Base-by-base conservation (phyloP, 345 rosid genomes). In the Linum tenue region DNA sequence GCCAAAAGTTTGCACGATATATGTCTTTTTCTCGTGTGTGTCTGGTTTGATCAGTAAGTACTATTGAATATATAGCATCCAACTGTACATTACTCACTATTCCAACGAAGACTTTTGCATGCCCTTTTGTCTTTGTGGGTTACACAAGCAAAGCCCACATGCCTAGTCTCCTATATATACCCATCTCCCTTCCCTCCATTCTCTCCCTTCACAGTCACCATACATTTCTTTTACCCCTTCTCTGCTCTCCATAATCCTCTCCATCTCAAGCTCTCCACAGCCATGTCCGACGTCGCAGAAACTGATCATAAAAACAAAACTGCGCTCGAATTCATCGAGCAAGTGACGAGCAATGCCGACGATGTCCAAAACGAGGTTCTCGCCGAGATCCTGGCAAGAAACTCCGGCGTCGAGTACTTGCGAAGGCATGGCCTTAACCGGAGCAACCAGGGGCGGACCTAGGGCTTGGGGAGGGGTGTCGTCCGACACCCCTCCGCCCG, bases 371-470 rank as follows among this genome's bases (percentile, higher is more conserved):
- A 14, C 2, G 41, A 37, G 22, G 73, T 58, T 44, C 73, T 70
- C 31, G 64, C 37, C 8, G 73, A 70, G 42, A 69, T 69, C 62
- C 63, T 69, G 10, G 57, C 73, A 7, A 22, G 73, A 11, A 69
- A 44, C 58, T 66, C 73, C n/a, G 9, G 42, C 15, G 73, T 69
- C 35, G 73, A 69, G 56, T 69, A 69, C 56, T 56, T 69, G 63
- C 66, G 63, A 48, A 36, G 59, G 15, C 51, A 64, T 35, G 73
- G 64, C 43, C 72, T 69, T 12, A 16, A 22, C n/a, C 67, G 67
- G 1, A 60, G 42, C 17, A 44, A 22, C n/a, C n/a, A n/a, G n/a
- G n/a, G n/a, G n/a, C n/a, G n/a, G n/a, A n/a, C n/a, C n/a, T n/a
- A n/a, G n/a, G n/a, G n/a, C n/a, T n/a, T n/a, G n/a, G n/a, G n/a